Evolutionary conservation across 345 rosid genomes (phyloP), one percentile per base, ranked within the genome.

Genomic region (Microthlaspi erraticum): DNA sequence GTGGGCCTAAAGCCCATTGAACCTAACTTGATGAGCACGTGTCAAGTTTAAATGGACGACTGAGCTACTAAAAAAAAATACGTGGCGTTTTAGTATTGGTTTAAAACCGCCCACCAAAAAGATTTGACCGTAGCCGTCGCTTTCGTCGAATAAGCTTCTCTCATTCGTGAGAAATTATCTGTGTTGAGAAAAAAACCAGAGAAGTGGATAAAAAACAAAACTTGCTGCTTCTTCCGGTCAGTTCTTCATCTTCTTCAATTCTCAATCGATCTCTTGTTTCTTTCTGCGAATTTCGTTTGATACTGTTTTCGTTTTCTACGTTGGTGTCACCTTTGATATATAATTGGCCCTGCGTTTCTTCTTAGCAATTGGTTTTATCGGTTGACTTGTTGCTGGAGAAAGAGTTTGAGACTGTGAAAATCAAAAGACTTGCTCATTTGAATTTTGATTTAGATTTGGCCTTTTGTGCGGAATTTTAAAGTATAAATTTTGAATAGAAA

Each of bases 1-100:
- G 26, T 65, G 77, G 60, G 72, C 46, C 14, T 39, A 31, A 53
- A 62, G 70, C 70, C 76, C 76, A 71, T 42, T 42, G 4, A 4
- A 31, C 1, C 20, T 55, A 66, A 16, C 61, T 66, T 39, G 45
- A 36, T 2, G 8, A 36, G 33, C 48, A 70, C 59, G 67, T 49
- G 65, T 57, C 57, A 31, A 55, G 43, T 23, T 23, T 23, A 23
- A 23, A 23, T 23, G 26, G 26, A 23, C 3, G 26, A 23, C 26
- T 23, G 26, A 23, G 26, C 26, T 42, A 49, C 31, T 58, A 33
- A 36, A 57, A 26, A 32, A 48, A 7, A 20, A 10, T 11, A 70
- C 74, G 74, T 70, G 74, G 41, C 59, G 2, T 0, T 0, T 10
- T 37, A 0, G 5, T 0, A 59, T 2, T 26, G 59, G 66, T 36